Percentiles rank a stretch among this genome's conserved stretches.
These are phyloP conservation scores for Stipa capillata DNA, from an alignment of 176 grass and related monocot genomes.

Conservation along the genomic window DNA sequence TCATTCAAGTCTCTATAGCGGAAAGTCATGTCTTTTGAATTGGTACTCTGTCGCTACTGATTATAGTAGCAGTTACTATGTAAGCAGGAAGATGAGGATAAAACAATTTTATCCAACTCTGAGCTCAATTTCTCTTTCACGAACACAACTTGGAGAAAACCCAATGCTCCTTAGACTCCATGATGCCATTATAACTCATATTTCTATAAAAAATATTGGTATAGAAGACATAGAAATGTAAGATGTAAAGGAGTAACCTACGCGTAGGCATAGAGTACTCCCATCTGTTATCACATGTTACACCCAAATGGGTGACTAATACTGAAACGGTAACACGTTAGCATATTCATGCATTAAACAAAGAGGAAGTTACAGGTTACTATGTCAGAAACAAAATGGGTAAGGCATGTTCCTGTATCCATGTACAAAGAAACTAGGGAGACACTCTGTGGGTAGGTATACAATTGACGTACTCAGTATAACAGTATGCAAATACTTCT, in stretches of 20 bases:
- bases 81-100: not conserved
- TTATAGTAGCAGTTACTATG: not conserved
- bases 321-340: not conserved
- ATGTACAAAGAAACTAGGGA: not conserved
- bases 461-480: not conserved
- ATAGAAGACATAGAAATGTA: not conserved
- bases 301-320: not conserved
- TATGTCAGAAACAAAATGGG: not conserved
- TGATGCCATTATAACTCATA: not conserved
- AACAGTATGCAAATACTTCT: not conserved
- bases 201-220: not conserved
- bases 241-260: not conserved
- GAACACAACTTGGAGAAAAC: not conserved
- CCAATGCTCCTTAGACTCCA: not conserved
- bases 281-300: not conserved
- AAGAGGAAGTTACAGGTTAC: not conserved
- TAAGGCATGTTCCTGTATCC: not conserved
- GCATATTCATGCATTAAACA: not conserved
- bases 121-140: not conserved
- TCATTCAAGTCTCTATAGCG: not conserved
- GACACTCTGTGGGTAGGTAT: not conserved
- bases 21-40: conserved; percentile 3
- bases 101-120: not conserved
- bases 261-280: not conserved
- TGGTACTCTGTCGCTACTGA: not conserved